phyloP scores from a whole-genome alignment of 179 eudicot species.

The Beta macrorhiza region DNA sequence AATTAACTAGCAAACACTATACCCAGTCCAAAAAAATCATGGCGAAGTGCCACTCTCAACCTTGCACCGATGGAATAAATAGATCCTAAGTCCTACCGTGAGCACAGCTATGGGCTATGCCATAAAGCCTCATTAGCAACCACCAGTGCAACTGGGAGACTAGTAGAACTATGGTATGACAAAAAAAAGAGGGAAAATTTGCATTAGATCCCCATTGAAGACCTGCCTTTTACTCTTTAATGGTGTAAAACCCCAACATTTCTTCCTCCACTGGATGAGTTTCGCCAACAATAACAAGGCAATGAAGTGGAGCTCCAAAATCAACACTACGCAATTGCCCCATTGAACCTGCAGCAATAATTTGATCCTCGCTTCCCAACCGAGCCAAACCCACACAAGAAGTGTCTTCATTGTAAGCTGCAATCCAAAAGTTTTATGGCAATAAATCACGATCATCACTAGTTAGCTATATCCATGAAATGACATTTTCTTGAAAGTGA shows the following conservation, averaged over 20 bases:
- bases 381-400: constrained; percentile 80
- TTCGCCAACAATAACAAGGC: constrained; percentile 70
- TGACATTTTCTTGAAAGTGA: neutral
- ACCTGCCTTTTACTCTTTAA: constrained; percentile 23
- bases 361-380: constrained; percentile 74
- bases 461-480: neutral
- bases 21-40: too few species aligned
- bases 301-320: constrained; percentile 83
- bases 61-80: neutral
- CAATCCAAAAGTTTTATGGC: constrained; percentile 11
- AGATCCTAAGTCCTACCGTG: neutral
- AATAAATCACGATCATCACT: neutral
- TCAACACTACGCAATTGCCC: constrained; percentile 54
- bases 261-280: constrained; percentile 82
- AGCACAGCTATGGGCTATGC: neutral
- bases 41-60: neutral
- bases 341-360: constrained; percentile 67
- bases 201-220: neutral
- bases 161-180: neutral
- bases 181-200: too few species aligned
- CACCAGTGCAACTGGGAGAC: neutral
- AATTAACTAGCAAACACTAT: neutral
- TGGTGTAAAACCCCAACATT: constrained; percentile 59
- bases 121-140: neutral
- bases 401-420: constrained; percentile 68